phyloP scores from a whole-genome alignment of 2,329 filamentous ascomycete genomes.

The Sclerotinia sclerotiorum region DNA sequence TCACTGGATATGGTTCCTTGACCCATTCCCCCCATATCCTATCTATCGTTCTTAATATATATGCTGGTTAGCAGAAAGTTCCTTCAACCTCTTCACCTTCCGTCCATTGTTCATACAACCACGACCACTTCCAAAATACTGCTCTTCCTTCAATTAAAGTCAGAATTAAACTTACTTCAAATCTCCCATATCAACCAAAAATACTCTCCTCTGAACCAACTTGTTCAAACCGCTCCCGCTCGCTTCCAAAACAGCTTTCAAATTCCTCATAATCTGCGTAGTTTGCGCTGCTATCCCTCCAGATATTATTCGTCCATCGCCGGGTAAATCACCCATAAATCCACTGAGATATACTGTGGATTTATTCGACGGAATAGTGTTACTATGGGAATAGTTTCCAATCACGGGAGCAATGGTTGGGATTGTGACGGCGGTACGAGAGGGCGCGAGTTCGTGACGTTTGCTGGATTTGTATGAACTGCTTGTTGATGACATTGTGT shows the following conservation, averaged over 20 bases:
- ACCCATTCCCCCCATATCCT: slow-evolving; percentile 22
- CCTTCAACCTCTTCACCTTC: background rate
- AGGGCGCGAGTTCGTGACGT: background rate
- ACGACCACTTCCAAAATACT: background rate
- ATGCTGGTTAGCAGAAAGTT: background rate
- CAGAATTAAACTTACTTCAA: slow-evolving; percentile 13
- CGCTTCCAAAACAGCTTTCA: slow-evolving; percentile 17
- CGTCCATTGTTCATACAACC: background rate
- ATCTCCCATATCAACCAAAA: slow-evolving; percentile 17
- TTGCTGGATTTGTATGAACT: slow-evolving; percentile 11
- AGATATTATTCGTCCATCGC: slow-evolving; percentile 15
- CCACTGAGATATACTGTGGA: slow-evolving; percentile 17
- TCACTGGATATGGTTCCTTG: slow-evolving; percentile 20
- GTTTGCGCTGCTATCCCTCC: slow-evolving; percentile 7
- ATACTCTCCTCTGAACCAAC: slow-evolving; percentile 20
- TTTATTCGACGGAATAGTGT: background rate
- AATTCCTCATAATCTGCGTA: slow-evolving; percentile 20
- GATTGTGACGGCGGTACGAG: slow-evolving; percentile 19
- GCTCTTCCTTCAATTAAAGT: background rate
- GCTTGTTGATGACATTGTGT: slow-evolving; percentile 9
- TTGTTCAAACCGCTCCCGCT: slow-evolving; percentile 15
- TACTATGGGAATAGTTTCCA: slow-evolving; percentile 18
- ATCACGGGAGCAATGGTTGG: slow-evolving; percentile 2
- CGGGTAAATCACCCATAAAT: slow-evolving; percentile 16
- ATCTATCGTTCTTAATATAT: slow-evolving; percentile 9